These are phyloP conservation scores for Didymella lethalis DNA, from an alignment of 2,329 filamentous ascomycete species.

Conservation along the genomic window DNA sequence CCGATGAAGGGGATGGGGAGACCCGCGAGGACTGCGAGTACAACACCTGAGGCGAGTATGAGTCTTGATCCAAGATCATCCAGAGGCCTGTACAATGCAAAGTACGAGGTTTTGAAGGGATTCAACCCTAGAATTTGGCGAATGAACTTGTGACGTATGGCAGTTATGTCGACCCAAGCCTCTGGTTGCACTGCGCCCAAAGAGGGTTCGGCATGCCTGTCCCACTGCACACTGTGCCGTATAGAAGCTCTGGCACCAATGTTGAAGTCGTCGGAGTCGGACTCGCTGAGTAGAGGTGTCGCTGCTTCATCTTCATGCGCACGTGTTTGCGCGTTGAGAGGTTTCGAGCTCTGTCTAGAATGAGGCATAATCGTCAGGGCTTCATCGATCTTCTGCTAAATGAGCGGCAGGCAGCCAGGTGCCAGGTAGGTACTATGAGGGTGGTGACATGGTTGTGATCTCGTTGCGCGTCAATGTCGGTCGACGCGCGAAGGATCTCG, in stretches of 20 bases:
- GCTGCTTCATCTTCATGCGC: slow-evolving; percentile 28
- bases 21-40: slow-evolving; percentile 52
- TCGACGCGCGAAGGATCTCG: slow-evolving; percentile 10
- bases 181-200: slow-evolving; percentile 47
- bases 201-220: slow-evolving; percentile 47
- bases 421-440: slow-evolving; percentile 4
- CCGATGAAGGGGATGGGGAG: slow-evolving; percentile 62
- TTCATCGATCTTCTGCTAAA: slow-evolving; percentile 6
- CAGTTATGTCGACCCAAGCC: slow-evolving; percentile 40
- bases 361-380: slow-evolving; percentile 16
- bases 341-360: slow-evolving; percentile 13
- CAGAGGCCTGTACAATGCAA: slow-evolving; percentile 57
- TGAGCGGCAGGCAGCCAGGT: slow-evolving; percentile 4
- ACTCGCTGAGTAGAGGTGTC: slow-evolving; percentile 28
- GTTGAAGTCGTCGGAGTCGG: slow-evolving; percentile 32
- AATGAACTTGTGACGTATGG: slow-evolving; percentile 45
- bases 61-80: slow-evolving; percentile 51
- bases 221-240: slow-evolving; percentile 40
- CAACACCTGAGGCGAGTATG: slow-evolving; percentile 45
- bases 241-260: slow-evolving; percentile 27
- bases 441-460: slow-evolving; percentile 1
- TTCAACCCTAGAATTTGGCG: slow-evolving; percentile 54
- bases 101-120: slow-evolving; percentile 59
- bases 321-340: slow-evolving; percentile 17
- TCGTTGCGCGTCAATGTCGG: slow-evolving; percentile 2